Conservation (phyloP, 306 rosid genomes). For the Pterocarpus santalinus region DNA sequence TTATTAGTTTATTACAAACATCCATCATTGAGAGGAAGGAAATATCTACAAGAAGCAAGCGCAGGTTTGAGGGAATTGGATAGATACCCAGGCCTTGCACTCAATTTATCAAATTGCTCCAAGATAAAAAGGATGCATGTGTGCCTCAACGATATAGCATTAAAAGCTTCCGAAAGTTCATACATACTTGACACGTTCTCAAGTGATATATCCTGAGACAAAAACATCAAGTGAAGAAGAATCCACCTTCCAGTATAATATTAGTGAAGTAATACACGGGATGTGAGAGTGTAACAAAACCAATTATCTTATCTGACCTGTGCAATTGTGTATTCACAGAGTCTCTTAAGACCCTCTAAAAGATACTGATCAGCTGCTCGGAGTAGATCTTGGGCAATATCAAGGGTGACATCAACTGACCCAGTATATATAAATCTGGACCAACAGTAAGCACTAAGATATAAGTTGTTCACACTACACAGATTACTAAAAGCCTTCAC, state of each 20-base stretch:
- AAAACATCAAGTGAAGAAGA: slow-evolving; percentile 26
- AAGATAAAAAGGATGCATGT: slow-evolving; percentile 79
- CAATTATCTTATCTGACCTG: slow-evolving; percentile 61
- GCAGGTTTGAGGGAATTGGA: slow-evolving; percentile 35
- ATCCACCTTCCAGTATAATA: slow-evolving; percentile 29
- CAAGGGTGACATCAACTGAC: slow-evolving; percentile 72
- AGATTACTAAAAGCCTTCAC: slow-evolving; percentile 36
- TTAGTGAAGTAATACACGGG: slow-evolving; percentile 44
- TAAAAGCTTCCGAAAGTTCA: slow-evolving; percentile 89
- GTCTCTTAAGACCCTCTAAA: slow-evolving; percentile 90
- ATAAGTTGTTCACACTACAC: slow-evolving; percentile 2
- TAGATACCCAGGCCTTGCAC: slow-evolving; percentile 72
- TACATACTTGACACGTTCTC: slow-evolving; percentile 84
- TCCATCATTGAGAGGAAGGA: slow-evolving; percentile 5
- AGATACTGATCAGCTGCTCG: slow-evolving; percentile 97
- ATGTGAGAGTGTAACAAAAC: neutral
- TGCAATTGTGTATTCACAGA: slow-evolving; percentile 80
- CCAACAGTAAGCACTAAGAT: slow-evolving; percentile 27
- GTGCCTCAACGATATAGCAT: slow-evolving; percentile 82
- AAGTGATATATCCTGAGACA: slow-evolving; percentile 75
- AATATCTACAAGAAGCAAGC: neutral
- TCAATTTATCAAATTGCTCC: slow-evolving; percentile 81
- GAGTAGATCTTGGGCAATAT: slow-evolving; percentile 89
- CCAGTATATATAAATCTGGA: slow-evolving; percentile 92
- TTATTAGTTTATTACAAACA: neutral